phyloP scores from a whole-genome alignment of 371 early-diverging fungal genomes.

The Lichtheimia corymbifera region DNA sequence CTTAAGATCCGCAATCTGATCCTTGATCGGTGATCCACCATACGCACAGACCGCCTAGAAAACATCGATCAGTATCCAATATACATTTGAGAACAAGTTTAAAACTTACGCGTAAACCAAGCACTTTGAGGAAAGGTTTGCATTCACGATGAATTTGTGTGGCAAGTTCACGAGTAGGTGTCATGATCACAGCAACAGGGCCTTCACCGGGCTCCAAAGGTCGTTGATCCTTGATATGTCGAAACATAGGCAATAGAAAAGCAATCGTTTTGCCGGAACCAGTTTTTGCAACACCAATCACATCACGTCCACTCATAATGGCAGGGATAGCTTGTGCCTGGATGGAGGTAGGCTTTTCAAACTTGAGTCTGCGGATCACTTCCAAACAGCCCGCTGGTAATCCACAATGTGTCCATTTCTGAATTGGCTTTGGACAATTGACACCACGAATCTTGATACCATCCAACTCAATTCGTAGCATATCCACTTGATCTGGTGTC shows the following conservation, averaged over 20 bases:
- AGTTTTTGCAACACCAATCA: slow-evolving; percentile 99
- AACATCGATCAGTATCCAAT: background rate
- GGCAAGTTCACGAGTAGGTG: slow-evolving; percentile 99
- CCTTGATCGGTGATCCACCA: slow-evolving; percentile 98
- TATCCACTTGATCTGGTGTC: slow-evolving; percentile 85
- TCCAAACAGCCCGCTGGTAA: slow-evolving; percentile 72
- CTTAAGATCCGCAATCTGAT: slow-evolving; percentile 97
- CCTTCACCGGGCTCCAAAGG: slow-evolving; percentile 86
- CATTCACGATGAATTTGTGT: slow-evolving; percentile 96
- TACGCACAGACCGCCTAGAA: slow-evolving; percentile 90
- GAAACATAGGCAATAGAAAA: slow-evolving; percentile 94
- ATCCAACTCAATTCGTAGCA: slow-evolving; percentile 83
- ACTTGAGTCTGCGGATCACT: slow-evolving; percentile 82
- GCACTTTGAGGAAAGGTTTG: slow-evolving; percentile 82
- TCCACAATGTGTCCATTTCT: slow-evolving; percentile 96
- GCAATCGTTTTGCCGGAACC: slow-evolving; percentile 99
- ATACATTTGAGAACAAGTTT: background rate
- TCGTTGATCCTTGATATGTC: slow-evolving; percentile 96
- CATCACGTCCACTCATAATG: slow-evolving; percentile 94
- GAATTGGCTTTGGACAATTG: slow-evolving; percentile 91
- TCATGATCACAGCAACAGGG: slow-evolving; percentile 95
- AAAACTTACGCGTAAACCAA: slow-evolving; percentile 61
- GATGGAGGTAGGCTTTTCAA: slow-evolving; percentile 90
- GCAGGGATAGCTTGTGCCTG: slow-evolving; percentile 99
- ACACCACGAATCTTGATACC: slow-evolving; percentile 92